Conservation (phyloP, 2,329 filamentous ascomycete species). For the Ascocoryne sarcoides region DNA sequence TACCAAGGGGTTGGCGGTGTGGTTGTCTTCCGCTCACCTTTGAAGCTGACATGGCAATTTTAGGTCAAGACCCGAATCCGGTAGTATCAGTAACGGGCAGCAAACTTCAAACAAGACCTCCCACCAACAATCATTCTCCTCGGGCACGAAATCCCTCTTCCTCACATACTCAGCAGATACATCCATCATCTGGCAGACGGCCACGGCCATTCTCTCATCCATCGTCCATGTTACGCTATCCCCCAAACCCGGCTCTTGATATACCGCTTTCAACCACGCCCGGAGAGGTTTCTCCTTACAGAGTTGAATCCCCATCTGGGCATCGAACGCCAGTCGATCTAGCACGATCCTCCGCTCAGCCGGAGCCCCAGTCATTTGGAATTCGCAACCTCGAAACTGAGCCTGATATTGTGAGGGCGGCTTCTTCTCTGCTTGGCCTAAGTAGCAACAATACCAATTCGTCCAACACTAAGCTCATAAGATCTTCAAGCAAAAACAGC, state of each 20-base stretch:
- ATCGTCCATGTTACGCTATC: background rate
- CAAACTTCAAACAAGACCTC: background rate
- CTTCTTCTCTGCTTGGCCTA: background rate
- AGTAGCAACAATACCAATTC: background rate
- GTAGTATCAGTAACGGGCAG: background rate
- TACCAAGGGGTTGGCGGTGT: no score
- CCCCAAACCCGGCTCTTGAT: background rate
- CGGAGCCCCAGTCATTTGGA: no score
- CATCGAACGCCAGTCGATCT: conserved; percentile 1
- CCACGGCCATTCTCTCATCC: background rate
- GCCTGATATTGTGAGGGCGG: conserved; percentile 4
- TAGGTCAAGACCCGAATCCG: background rate
- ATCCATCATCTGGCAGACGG: no score
- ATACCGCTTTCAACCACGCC: background rate
- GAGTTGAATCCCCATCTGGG: conserved; percentile 13
- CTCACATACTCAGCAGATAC: background rate
- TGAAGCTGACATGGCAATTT: background rate
- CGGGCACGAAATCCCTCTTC: background rate
- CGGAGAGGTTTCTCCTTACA: conserved; percentile 14
- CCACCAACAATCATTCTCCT: background rate
- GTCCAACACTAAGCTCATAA: no score
- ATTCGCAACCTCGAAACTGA: conserved; percentile 9
- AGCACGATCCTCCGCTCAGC: background rate
- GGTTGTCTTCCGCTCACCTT: background rate
- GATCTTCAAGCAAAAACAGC: no score